Base-by-base conservation (phyloP, 2,329 filamentous ascomycete species). In the Aspergillus fijiensis region DNA sequence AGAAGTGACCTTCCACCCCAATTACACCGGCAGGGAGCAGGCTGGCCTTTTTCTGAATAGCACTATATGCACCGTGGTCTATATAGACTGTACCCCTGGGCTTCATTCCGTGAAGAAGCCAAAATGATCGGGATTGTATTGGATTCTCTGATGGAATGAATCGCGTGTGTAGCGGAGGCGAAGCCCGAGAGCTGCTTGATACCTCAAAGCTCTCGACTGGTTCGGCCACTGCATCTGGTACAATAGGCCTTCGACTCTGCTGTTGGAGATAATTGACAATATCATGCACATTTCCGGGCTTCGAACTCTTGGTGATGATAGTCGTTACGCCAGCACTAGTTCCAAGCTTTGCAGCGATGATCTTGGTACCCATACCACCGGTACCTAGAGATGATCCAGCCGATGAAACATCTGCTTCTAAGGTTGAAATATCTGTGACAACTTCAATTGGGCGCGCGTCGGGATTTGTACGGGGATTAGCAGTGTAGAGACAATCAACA, bases 341-440 rank as follows among this genome's bases (percentile, higher is more conserved):
- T 35, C 94, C 95, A 45, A 99, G 84, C 57, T 91, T 87, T 27
- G 95, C 95, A 56, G 95, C 95, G 27, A 96, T 88, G 68, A 99
- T 96, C 80, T 99, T 99, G 60, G 95, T 99, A 64, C 89, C 89
- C 95, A 99, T 99, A 49, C 95, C 95, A 21, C 95, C 95, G 2
- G 95, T 99, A 23, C 95, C 95, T 16, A 99, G 80, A 4, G 90
- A 84, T 2, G 92, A 97, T 4, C 95, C 95, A 23, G 92, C 90
- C 31, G 89, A 91, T 2, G 93, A 97, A 6, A 96, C 92, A 76
- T 99, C 95, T 2, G 91, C 95, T 60, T 90, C 86, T 21, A 99
- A 82, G 4, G 87, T 83, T 0, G 86, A 83, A 61, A 99, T 96
- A 71, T 99, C 92, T 57, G 95, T 89, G 1, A 99, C 92, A 1